Conservation (phyloP, 2,329 filamentous ascomycete genomes). For the Beauveria bassiana region DNA sequence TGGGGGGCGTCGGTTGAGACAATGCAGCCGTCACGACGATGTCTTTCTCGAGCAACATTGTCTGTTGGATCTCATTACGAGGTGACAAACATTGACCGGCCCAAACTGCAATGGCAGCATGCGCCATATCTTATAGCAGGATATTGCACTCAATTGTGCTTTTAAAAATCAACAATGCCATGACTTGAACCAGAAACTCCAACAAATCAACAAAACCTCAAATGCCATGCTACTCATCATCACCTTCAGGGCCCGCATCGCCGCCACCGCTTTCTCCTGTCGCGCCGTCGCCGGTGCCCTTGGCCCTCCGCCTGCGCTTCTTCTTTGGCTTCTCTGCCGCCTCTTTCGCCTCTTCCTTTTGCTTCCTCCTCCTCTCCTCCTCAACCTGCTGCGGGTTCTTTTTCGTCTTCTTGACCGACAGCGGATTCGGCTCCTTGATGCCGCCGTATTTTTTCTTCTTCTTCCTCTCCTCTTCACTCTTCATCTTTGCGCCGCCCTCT, state of each 20-base stretch:
- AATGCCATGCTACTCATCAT: conserved; percentile 16
- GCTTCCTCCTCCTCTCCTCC: conserved; percentile 17
- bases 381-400: conserved; percentile 29
- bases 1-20: neutral
- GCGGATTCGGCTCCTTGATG: conserved; percentile 62
- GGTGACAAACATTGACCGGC: too few species aligned
- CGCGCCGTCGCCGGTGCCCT: conserved; percentile 19
- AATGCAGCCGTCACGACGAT: neutral
- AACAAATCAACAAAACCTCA: neutral
- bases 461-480: conserved; percentile 34
- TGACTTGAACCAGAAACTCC: neutral
- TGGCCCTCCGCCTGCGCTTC: conserved; percentile 31
- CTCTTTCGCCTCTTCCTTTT: conserved; percentile 15
- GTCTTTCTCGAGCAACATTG: neutral
- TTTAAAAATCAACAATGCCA: neutral
- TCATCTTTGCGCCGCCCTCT: conserved; percentile 17
- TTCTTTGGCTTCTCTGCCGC: conserved; percentile 23
- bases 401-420: conserved; percentile 64
- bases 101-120: neutral
- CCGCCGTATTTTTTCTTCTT: conserved; percentile 54
- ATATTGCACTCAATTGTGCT: neutral
- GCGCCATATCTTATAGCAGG: neutral
- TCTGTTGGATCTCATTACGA: too few species aligned
- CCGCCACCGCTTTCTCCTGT: conserved; percentile 20
- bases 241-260: conserved; percentile 20